Evolutionary conservation across 129 eudicot species (phyloP).

Genomic region (Oenanthe sinensis): DNA sequence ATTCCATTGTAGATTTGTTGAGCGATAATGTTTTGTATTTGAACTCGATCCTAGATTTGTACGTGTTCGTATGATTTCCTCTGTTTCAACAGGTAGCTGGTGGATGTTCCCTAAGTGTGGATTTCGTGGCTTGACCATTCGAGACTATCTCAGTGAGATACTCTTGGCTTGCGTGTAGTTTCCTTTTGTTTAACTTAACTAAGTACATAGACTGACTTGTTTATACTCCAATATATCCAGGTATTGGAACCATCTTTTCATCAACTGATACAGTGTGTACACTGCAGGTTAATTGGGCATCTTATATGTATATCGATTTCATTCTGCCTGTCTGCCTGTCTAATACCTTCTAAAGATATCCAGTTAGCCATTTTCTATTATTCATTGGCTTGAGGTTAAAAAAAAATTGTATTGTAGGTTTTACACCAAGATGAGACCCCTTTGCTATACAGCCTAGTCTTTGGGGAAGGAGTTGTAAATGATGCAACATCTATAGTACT

Average conservation of each 20-base stretch:
- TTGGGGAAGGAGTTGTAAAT: constrained; percentile 97
- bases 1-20: not conserved
- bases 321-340: not conserved
- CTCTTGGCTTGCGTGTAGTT: not conserved
- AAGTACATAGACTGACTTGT: not conserved
- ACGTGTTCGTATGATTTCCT: not conserved
- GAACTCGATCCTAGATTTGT: not conserved
- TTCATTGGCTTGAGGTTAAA: not conserved
- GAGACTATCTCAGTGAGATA: constrained; percentile 68
- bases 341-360: not conserved
- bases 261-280: constrained; percentile 97
- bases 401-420: constrained; percentile 29
- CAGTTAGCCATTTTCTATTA: not conserved
- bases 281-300: constrained; percentile 51
- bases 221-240: constrained; percentile 30
- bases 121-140: constrained; percentile 47
- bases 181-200: not conserved
- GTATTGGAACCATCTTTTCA: constrained; percentile 82
- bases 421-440: constrained; percentile 96
- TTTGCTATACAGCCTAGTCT: constrained; percentile 84
- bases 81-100: constrained; percentile 51
- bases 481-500: constrained; percentile 97
- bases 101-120: constrained; percentile 68
- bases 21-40: not conserved
- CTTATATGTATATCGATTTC: not conserved